These are phyloP conservation scores for Podila clonocystis DNA, from an alignment of 192 early-diverging fungal genomes.

Conservation along the genomic window DNA sequence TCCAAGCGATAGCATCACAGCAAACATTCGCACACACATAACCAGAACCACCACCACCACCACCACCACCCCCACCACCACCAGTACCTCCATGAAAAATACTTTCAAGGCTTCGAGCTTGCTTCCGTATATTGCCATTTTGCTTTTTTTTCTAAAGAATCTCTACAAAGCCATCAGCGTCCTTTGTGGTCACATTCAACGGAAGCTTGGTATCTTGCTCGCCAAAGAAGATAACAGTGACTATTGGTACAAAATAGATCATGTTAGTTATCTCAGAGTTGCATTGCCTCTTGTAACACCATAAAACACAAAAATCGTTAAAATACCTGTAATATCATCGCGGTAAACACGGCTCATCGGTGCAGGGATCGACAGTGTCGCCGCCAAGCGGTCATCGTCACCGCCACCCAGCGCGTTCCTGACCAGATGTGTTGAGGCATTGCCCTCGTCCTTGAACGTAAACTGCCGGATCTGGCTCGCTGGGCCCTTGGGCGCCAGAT, in stretches of 20 bases:
- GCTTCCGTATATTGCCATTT: too few relatives aligned
- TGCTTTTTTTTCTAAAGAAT: constrained; percentile 13
- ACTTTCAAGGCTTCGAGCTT: too few relatives aligned
- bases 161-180: constrained; percentile 41
- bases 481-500: constrained; percentile 39
- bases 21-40: too few relatives aligned
- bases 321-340: constrained; percentile 81
- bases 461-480: constrained; percentile 40
- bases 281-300: too few relatives aligned
- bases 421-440: constrained; percentile 80
- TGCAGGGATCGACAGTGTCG: constrained; percentile 73
- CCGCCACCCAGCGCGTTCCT: constrained; percentile 71
- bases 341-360: constrained; percentile 74
- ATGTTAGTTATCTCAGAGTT: too few relatives aligned
- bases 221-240: constrained; percentile 48
- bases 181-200: constrained; percentile 4
- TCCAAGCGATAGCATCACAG: too few relatives aligned
- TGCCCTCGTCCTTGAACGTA: constrained; percentile 53
- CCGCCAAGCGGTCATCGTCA: constrained; percentile 67
- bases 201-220: constrained; percentile 15
- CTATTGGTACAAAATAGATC: constrained; percentile 3
- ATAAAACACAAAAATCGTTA: too few relatives aligned
- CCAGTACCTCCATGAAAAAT: too few relatives aligned
- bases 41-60: neutral
- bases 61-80: neutral